Evolutionary conservation across 257 asterid species (phyloP), one percentile per base, ranked within the genome.

Genomic region (Henckelia pumila): DNA sequence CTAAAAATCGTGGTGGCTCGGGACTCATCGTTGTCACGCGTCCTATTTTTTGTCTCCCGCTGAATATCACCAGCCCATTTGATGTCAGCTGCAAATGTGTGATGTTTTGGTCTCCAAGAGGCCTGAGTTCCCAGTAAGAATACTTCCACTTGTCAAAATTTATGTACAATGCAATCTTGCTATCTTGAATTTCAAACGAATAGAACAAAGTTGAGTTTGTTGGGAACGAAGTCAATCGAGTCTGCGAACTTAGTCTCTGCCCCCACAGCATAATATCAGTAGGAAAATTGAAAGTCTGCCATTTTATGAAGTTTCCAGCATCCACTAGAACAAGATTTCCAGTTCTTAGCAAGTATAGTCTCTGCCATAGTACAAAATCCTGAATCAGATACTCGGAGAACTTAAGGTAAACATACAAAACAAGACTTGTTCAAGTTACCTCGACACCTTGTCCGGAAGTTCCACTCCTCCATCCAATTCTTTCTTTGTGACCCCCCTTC

Each of bases 221-320:
- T 7, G 95, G 84, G 82, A 87, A 89, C 23, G 98, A 81, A 2
- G 95, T 89, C 68, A 89, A 64, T 69, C 92, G 79, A 57, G 98
- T 92, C 73, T 71, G 81, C 8, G 96, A 84, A 72, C 98, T 92
- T 49, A 92, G 76, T 62, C 95, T 81, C 65, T 92, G 98, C 7
- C 96, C 96, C 96, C 95, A 89, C 1, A 92, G 84, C 95, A 92
- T 92, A 19, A 75, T 37, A 53, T 92, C 87, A 14, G 98, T 87
- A 2, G 98, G 98, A 44, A 87, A 89, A 84, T 92, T 92, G 92
- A 92, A 92, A 65, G 84, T 92, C 66, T 92, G 96, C 98, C 96
- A 92, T 77, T 87, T 89, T 52, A 89, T 89, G 55, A 68, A 66
- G 79, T 82, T 75, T 65, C 62, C 50, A 24, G 81, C 82, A 82